phyloP scores from a whole-genome alignment of 257 asterid genomes.

The Salvia miltiorrhiza region DNA sequence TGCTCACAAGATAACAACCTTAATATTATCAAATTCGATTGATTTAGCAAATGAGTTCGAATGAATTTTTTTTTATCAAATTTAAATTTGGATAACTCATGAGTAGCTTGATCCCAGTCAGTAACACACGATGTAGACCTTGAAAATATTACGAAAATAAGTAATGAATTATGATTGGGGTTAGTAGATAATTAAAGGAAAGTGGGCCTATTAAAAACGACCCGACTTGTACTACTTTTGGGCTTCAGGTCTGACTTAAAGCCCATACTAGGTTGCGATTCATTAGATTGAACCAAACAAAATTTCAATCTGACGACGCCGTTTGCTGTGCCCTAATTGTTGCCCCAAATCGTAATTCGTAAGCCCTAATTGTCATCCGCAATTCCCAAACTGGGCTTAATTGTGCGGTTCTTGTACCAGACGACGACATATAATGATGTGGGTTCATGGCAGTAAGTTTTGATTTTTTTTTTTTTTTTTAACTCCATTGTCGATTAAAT shows the following conservation, averaged over 20 bases:
- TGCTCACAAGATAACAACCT: too few species aligned
- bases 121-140: too few species aligned
- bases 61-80: too few species aligned
- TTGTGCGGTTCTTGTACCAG: neutral
- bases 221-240: too few species aligned
- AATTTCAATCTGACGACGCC: neutral
- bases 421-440: neutral
- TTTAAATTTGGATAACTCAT: too few species aligned
- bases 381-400: neutral
- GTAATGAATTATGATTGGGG: too few species aligned
- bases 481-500: neutral
- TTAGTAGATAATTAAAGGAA: too few species aligned
- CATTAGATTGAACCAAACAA: neutral
- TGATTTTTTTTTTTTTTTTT: neutral
- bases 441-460: neutral
- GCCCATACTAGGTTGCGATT: neutral
- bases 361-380: neutral
- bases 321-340: neutral
- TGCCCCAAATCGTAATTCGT: neutral
- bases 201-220: too few species aligned
- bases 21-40: too few species aligned
- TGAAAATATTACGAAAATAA: too few species aligned
- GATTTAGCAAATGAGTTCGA: too few species aligned
- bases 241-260: neutral
- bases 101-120: too few species aligned